Base-by-base conservation (phyloP, 345 rosid species). In the Carallia pectinifolia region DNA sequence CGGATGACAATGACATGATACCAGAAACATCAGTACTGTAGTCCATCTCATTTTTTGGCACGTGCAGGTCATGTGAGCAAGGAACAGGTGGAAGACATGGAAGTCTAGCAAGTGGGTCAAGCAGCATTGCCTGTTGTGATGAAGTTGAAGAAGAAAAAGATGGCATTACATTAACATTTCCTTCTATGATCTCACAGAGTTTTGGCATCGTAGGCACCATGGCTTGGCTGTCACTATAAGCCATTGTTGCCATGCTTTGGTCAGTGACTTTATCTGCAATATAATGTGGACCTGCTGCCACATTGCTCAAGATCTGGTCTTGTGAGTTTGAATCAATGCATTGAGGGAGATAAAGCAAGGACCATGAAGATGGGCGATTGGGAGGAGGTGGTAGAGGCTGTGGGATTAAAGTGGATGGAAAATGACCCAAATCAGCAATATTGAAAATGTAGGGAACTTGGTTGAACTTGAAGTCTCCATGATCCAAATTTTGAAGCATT, bases 101-200 rank as follows among this genome's bases (percentile, higher is more conserved):
- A 52, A 81, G 71, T 62, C 58, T 79, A 40, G 77, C 68, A 30
- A 74, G 66, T 52, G 78, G 71, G 34, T 74, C 77, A 53, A 54
- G 48, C 4, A 62, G 48, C 3, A 54, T 48, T 53, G 62, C 76
- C 56, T 39, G 66, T 34, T 68, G 62, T 15, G 84, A 71, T 62
- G 71, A 52, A 30, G 77, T 66, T 40, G 89, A 69, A 64, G 66
- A 27, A 30, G 77, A 71, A 37, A 89, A 69, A 69, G 66, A 31
- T 50, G 68, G 74, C 38, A 65, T 61, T 64, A 64, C 48, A 40
- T 73, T 31, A 56, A 34, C 23, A 67, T 77, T 69, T 27, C 80
- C 86, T 79, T 85, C 84, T 29, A 88, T 81, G 79, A 86, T 81
- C 71, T 88, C 90, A 31, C 83, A 82, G 18, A 82, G 76, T 77